Evolutionary conservation across 768 basidiomycete species (phyloP).

Genomic region (Chalciporus piperatus): DNA sequence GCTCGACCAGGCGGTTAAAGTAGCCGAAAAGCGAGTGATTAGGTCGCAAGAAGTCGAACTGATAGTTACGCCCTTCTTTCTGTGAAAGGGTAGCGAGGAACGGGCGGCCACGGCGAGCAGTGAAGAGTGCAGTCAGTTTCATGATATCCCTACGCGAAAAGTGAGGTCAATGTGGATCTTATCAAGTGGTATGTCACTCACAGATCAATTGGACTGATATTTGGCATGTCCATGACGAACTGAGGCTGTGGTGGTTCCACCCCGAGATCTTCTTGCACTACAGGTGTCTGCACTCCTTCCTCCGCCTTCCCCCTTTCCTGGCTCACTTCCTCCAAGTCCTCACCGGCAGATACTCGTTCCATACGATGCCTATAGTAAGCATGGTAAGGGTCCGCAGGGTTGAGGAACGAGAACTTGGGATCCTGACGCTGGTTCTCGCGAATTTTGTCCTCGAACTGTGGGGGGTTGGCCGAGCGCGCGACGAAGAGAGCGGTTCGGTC

Average conservation of each 20-base stretch:
- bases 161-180: not conserved
- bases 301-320: constrained; percentile 44
- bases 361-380: constrained; percentile 94
- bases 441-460: constrained; percentile 94
- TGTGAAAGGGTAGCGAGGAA: constrained; percentile 85
- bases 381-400: constrained; percentile 96
- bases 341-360: constrained; percentile 77
- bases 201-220: constrained; percentile 87
- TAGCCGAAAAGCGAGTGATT: constrained; percentile 94
- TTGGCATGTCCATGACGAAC: constrained; percentile 84
- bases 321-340: constrained; percentile 58
- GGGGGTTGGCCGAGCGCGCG: constrained; percentile 90
- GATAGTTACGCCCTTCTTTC: constrained; percentile 91
- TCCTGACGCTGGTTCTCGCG: constrained; percentile 94
- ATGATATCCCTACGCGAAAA: constrained; percentile 73
- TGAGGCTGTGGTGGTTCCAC: constrained; percentile 76
- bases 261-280: constrained; percentile 57
- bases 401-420: constrained; percentile 98
- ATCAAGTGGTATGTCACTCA: constrained; percentile 42
- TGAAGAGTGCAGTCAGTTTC: constrained; percentile 94
- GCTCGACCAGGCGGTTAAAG: constrained; percentile 96
- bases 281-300: constrained; percentile 30
- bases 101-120: constrained; percentile 82
- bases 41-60: constrained; percentile 96
- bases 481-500: constrained; percentile 92